phyloP scores from a whole-genome alignment of 208 protist species.

The Leishmania gerbilli region DNA sequence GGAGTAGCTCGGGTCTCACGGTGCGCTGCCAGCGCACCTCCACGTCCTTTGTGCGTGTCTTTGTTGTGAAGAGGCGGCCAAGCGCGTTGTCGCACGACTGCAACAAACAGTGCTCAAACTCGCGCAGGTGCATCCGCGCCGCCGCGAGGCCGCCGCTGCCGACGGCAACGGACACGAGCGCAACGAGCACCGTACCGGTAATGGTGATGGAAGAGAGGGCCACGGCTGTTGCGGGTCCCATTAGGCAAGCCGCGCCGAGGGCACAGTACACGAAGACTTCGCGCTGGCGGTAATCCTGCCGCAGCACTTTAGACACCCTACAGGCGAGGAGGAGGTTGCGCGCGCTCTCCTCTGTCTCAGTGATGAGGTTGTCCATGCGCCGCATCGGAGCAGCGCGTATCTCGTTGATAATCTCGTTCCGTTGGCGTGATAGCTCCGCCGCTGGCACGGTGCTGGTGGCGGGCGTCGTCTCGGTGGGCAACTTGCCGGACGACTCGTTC shows the following conservation, averaged over 20 bases:
- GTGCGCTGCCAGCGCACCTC: constrained; percentile 55
- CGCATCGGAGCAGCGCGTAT: constrained; percentile 63
- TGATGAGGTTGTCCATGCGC: constrained; percentile 79
- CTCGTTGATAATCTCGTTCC: constrained; percentile 59
- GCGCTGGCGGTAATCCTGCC: constrained; percentile 41
- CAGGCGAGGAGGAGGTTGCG: constrained; percentile 56
- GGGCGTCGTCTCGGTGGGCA: background rate
- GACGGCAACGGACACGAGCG: constrained; percentile 19
- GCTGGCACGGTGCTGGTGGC: constrained; percentile 30
- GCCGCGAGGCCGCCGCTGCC: constrained; percentile 18
- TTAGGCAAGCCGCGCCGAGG: constrained; percentile 17
- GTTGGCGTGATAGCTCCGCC: constrained; percentile 56
- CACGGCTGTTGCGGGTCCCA: constrained; percentile 21
- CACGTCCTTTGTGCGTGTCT: constrained; percentile 49
- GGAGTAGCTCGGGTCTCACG: constrained; percentile 59
- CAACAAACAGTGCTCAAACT: constrained; percentile 35
- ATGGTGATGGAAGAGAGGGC: constrained; percentile 30
- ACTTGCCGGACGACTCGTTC: background rate
- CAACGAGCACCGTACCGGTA: constrained; percentile 17
- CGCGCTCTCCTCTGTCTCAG: constrained; percentile 67
- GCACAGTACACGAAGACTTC: constrained; percentile 25
- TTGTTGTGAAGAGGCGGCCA: constrained; percentile 41
- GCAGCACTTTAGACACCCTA: constrained; percentile 46
- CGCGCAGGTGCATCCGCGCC: constrained; percentile 22
- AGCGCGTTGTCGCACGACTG: constrained; percentile 41